Evolutionary conservation across 164 flowering plant genomes (phyloP).

Genomic region (Nelumbo lutea): DNA sequence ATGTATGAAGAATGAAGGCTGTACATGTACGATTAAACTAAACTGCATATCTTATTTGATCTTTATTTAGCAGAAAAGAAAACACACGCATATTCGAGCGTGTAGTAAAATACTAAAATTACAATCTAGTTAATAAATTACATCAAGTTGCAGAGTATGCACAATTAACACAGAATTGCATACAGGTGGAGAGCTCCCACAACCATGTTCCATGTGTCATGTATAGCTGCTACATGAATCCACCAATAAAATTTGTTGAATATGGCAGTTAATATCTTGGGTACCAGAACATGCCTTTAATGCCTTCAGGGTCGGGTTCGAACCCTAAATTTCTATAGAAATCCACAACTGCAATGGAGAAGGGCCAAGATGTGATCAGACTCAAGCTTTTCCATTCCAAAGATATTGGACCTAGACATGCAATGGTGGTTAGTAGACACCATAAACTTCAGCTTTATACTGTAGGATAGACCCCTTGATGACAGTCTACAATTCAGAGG

Average conservation of each 20-base stretch:
- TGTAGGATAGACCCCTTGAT: too few species aligned
- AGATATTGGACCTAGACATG: background rate
- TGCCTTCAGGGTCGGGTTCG: slow-evolving; percentile 96
- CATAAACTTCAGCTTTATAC: too few species aligned
- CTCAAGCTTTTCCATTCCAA: background rate
- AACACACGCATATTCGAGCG: too few species aligned
- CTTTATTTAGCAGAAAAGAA: too few species aligned
- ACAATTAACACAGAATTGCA: too few species aligned
- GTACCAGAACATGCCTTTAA: slow-evolving; percentile 97
- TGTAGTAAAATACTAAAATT: too few species aligned
- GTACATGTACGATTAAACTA: too few species aligned
- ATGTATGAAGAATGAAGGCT: too few species aligned
- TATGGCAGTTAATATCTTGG: slow-evolving; percentile 39
- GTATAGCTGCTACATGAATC: background rate
- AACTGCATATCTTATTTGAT: too few species aligned
- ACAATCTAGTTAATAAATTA: too few species aligned
- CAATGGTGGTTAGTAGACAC: background rate
- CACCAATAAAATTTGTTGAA: background rate
- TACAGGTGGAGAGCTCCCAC: background rate
- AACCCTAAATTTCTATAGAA: slow-evolving; percentile 86
- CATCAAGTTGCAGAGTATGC: too few species aligned
- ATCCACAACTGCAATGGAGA: slow-evolving; percentile 74
- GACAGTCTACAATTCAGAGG: background rate
- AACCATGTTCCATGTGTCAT: background rate
- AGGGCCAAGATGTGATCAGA: slow-evolving; percentile 5